A percentile compares a stretch with the other conserved stretches of the same genome.
These are phyloP conservation scores for Schwanniomyces yamadae DNA, from an alignment of 805 yeast species.

Conservation along the genomic window DNA sequence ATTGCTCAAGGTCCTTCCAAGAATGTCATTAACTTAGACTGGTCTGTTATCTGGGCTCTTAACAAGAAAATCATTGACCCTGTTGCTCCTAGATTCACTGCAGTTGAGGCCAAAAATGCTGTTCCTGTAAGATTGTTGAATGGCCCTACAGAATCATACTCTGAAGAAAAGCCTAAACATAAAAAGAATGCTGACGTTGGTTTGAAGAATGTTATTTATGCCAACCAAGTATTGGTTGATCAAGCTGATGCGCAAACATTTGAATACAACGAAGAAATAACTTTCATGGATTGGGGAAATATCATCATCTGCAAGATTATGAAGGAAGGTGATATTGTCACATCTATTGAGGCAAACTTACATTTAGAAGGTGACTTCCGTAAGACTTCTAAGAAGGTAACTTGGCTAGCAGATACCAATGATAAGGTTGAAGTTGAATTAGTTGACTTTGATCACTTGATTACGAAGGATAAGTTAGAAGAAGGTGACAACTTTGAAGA, in stretches of 20 bases:
- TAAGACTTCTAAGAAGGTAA: constrained; percentile 90
- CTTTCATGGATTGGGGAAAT: constrained; percentile 99
- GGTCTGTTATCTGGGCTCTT: constrained; percentile 97
- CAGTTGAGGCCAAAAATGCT: constrained; percentile 61
- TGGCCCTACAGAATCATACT: constrained; percentile 62
- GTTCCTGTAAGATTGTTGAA: constrained; percentile 64
- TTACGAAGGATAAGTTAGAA: constrained; percentile 91
- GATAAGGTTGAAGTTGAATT: constrained; percentile 74
- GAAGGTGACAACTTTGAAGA: constrained; percentile 94
- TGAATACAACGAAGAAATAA: constrained; percentile 84
- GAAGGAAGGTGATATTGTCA: constrained; percentile 59
- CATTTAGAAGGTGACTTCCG: constrained; percentile 96
- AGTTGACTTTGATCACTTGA: constrained; percentile 90
- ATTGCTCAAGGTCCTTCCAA: constrained; percentile 97
- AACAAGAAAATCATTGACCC: constrained; percentile 98
- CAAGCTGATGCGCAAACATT: constrained; percentile 75
- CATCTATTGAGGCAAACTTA: constrained; percentile 69
- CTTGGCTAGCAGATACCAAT: constrained; percentile 87
- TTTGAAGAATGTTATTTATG: constrained; percentile 69
- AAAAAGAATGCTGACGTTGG: constrained; percentile 94
- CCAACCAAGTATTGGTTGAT: constrained; percentile 68
- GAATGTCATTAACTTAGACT: constrained; percentile 93
- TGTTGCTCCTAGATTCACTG: constrained; percentile 92
- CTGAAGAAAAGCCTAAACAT: constrained; percentile 85
- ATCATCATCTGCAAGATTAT: constrained; percentile 70